Conservation (phyloP, 352 stramenopile genomes). For the Pythium oligandrum region DNA sequence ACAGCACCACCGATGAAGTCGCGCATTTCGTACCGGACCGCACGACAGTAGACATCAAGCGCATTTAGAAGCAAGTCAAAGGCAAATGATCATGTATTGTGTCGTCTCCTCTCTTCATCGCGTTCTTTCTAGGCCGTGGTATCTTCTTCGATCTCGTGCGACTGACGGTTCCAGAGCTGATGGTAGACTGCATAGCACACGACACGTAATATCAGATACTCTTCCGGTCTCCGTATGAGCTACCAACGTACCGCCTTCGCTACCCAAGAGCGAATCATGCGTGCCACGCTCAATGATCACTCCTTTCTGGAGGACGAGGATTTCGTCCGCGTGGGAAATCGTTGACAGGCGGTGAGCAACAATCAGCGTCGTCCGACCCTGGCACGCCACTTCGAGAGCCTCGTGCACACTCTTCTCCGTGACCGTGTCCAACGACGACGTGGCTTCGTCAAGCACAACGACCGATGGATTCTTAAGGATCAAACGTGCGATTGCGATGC, state of each 20-base stretch:
- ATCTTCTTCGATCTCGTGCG: slow-evolving; percentile 7
- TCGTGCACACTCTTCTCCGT: slow-evolving; percentile 72
- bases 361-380: slow-evolving; percentile 64
- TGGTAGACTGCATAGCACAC: slow-evolving; percentile 6
- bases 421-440: slow-evolving; percentile 67
- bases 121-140: too few species aligned
- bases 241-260: slow-evolving; percentile 28
- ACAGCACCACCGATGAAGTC: slow-evolving; percentile 34
- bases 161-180: slow-evolving; percentile 19
- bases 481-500: slow-evolving; percentile 72
- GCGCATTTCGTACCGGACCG: slow-evolving; percentile 81
- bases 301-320: slow-evolving; percentile 58
- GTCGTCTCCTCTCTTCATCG: too few species aligned
- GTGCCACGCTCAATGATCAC: slow-evolving; percentile 44
- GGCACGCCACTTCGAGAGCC: slow-evolving; percentile 41
- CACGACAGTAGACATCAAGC: slow-evolving; percentile 90
- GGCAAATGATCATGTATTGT: background rate
- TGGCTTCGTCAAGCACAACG: slow-evolving; percentile 78
- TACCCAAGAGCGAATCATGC: slow-evolving; percentile 29
- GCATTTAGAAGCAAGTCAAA: slow-evolving; percentile 46
- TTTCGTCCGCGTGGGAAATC: slow-evolving; percentile 61
- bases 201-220: too few species aligned
- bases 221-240: too few species aligned
- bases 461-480: slow-evolving; percentile 76
- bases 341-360: slow-evolving; percentile 81